Evolutionary conservation across 2,329 filamentous ascomycete species (phyloP).

Genomic region (Fusarium sp.): DNA sequence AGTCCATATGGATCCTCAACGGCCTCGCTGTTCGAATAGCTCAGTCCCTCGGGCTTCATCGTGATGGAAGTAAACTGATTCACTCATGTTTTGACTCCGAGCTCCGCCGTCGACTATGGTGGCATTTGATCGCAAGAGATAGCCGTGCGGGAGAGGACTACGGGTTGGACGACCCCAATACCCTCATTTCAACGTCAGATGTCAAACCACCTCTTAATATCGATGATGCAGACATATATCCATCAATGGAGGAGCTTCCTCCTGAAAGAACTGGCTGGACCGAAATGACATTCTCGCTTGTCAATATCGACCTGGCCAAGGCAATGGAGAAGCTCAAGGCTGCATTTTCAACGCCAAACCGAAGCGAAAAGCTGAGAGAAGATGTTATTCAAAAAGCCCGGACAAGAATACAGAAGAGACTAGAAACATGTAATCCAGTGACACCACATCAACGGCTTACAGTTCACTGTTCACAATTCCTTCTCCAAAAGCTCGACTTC

Average conservation of each 20-base stretch:
- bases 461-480: background rate
- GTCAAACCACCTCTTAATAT: background rate
- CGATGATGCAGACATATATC: background rate
- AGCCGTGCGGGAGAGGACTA: conserved; percentile 13
- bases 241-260: background rate
- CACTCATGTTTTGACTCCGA: conserved; percentile 5
- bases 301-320: background rate
- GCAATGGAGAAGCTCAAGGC: background rate
- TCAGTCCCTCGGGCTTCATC: conserved; percentile 2
- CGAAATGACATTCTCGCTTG: background rate
- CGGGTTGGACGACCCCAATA: background rate
- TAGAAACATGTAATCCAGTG: background rate
- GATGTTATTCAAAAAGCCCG: background rate
- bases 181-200: background rate
- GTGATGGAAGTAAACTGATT: background rate
- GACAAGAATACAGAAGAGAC: background rate
- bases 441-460: conserved; percentile 7
- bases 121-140: conserved; percentile 16
- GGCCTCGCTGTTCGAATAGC: background rate
- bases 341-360: accelerated
- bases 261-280: background rate
- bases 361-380: background rate
- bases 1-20: conserved; percentile 9
- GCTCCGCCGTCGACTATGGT: conserved; percentile 15
- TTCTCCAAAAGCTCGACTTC: conserved; percentile 3